phyloP scores from a whole-genome alignment of 306 rosid genomes.

The Fagus crenata region DNA sequence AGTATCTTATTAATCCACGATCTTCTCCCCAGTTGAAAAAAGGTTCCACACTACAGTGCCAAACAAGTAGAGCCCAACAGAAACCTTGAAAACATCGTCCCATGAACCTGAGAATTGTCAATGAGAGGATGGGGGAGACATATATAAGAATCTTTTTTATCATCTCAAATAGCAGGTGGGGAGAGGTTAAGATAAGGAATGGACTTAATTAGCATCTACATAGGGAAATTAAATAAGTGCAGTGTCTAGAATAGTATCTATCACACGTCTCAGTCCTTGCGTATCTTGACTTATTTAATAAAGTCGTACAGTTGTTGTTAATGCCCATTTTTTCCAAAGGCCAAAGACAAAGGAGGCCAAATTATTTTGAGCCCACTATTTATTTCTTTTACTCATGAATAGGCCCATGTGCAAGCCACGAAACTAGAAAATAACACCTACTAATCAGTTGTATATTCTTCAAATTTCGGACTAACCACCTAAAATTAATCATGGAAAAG shows the following conservation, averaged over 20 bases:
- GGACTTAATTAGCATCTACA: too few relatives aligned
- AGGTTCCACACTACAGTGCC: constrained; percentile 98
- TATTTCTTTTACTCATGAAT: too few relatives aligned
- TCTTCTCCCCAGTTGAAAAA: constrained; percentile 91
- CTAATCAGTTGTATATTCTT: too few relatives aligned
- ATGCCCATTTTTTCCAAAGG: background rate
- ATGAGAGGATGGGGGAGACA: background rate
- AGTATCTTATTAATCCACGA: constrained; percentile 53
- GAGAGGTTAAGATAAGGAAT: too few relatives aligned
- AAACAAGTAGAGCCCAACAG: constrained; percentile 86
- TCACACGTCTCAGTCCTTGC: background rate
- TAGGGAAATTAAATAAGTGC: background rate
- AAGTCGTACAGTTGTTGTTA: background rate
- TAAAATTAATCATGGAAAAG: too few relatives aligned
- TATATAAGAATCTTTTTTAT: background rate
- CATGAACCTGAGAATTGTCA: constrained; percentile 68
- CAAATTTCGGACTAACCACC: too few relatives aligned
- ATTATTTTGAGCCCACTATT: too few relatives aligned
- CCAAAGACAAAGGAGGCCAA: too few relatives aligned
- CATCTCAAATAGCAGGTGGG: background rate
- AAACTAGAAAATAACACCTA: too few relatives aligned
- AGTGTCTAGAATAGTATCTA: background rate
- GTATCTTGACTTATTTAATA: background rate
- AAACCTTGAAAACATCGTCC: constrained; percentile 96
- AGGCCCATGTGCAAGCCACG: too few relatives aligned